Conservation (phyloP, 805 yeast species). For the Tetrapisispora iriomotensis region DNA sequence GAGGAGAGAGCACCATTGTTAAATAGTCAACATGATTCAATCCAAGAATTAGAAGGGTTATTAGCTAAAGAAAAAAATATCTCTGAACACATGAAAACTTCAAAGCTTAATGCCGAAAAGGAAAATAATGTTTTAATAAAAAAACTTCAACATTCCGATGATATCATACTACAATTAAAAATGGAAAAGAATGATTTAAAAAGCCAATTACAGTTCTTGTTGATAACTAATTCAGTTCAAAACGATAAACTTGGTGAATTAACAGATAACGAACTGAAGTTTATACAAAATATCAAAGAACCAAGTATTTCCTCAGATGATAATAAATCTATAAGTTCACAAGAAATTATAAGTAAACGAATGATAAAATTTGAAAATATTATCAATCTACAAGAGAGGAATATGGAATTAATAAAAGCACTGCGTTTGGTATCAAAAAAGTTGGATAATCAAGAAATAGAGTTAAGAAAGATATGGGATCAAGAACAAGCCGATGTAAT, state of each 20-base stretch:
- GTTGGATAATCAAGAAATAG: conserved; percentile 51
- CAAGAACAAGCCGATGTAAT: conserved; percentile 30
- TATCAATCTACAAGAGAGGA: conserved; percentile 60
- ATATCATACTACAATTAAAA: conserved; percentile 32
- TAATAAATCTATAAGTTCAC: conserved; percentile 45
- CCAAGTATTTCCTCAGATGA: conserved; percentile 8
- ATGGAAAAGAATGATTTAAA: conserved; percentile 61
- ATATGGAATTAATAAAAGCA: conserved; percentile 56
- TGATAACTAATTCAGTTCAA: conserved; percentile 54
- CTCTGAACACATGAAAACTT: background rate
- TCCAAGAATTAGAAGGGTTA: background rate
- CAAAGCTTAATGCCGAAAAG: conserved; percentile 25
- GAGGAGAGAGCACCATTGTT: conserved; percentile 59
- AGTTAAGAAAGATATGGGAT: conserved; percentile 14
- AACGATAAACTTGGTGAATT: conserved; percentile 43
- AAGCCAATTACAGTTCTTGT: conserved; percentile 62
- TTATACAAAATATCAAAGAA: conserved; percentile 42
- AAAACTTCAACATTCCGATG: conserved; percentile 24
- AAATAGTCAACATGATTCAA: background rate
- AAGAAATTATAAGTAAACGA: conserved; percentile 56
- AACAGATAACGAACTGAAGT: conserved; percentile 45
- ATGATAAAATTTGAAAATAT: conserved; percentile 59
- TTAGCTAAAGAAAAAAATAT: background rate
- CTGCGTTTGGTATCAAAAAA: conserved; percentile 52
- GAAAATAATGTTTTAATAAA: conserved; percentile 9